Percentiles rank a stretch among this genome's conserved stretches.
phyloP scores from a whole-genome alignment of 2,329 filamentous ascomycete species.

The Trichoderma pleuroti region DNA sequence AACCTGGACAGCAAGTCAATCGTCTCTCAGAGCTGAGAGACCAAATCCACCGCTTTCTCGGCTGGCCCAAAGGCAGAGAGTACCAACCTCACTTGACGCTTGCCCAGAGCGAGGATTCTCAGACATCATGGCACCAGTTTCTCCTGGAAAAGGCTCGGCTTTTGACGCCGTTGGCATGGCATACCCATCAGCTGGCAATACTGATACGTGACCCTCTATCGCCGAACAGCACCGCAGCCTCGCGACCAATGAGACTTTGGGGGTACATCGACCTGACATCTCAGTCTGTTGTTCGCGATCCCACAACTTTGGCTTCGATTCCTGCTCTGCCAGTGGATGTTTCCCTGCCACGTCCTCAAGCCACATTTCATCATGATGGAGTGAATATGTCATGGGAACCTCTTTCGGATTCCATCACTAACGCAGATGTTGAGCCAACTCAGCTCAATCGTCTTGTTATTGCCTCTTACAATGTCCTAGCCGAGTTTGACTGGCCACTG shows the following conservation, averaged over 20 bases:
- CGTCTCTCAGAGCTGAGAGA: slow-evolving; percentile 34
- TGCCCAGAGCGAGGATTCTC: slow-evolving; percentile 52
- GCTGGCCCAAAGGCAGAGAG: slow-evolving; percentile 24
- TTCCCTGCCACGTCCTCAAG: not conserved
- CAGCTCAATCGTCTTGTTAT: slow-evolving; percentile 32
- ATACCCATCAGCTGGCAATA: slow-evolving; percentile 47
- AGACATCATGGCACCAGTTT: slow-evolving; percentile 45
- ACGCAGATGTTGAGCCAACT: not conserved
- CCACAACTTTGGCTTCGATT: not conserved
- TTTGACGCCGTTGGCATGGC: slow-evolving; percentile 48
- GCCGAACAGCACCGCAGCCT: slow-evolving; percentile 26
- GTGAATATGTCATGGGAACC: not conserved
- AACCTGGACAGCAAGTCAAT: slow-evolving; percentile 15
- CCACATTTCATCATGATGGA: not conserved
- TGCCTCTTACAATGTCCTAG: slow-evolving; percentile 52
- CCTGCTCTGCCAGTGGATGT: not conserved
- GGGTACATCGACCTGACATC: slow-evolving; percentile 42
- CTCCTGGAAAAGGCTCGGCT: slow-evolving; percentile 50
- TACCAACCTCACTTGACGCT: slow-evolving; percentile 55
- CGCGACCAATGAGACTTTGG: slow-evolving; percentile 56
- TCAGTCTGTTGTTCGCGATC: not conserved
- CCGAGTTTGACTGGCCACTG: slow-evolving; percentile 48
- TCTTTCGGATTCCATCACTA: not conserved
- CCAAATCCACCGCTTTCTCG: slow-evolving; percentile 36
- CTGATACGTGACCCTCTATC: slow-evolving; percentile 45